phyloP scores from a whole-genome alignment of 306 rosid species.

The Fragaria iinumae region DNA sequence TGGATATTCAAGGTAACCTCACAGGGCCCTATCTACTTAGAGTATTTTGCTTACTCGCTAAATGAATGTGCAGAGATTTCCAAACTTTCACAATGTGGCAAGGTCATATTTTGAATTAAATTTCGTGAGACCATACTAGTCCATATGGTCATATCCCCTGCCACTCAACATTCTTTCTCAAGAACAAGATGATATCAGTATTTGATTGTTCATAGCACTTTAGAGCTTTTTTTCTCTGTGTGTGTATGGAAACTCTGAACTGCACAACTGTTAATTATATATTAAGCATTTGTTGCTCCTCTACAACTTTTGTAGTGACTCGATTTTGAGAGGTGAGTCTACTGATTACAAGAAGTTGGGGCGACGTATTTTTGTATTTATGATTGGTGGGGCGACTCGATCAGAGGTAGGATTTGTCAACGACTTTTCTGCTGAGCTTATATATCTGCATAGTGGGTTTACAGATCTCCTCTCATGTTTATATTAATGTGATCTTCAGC shows the following conservation, averaged over 20 bases:
- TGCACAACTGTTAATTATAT: neutral
- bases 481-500: constrained; percentile 45
- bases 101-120: neutral
- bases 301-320: constrained; percentile 51
- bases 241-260: neutral
- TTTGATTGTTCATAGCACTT: constrained; percentile 12
- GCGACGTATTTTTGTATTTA: constrained; percentile 70
- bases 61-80: neutral
- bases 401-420: constrained; percentile 63
- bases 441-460: constrained; percentile 14
- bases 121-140: neutral
- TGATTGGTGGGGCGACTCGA: constrained; percentile 93
- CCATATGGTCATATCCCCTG: neutral
- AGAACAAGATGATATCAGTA: neutral
- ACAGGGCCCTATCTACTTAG: neutral
- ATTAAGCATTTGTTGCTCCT: constrained; percentile 14
- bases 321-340: constrained; percentile 47
- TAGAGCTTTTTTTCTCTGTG: neutral
- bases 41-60: neutral
- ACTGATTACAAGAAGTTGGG: constrained; percentile 81
- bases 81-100: neutral
- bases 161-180: neutral
- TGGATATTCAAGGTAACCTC: constrained; percentile 72
- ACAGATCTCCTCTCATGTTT: constrained; percentile 22
- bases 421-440: constrained; percentile 14